Evolutionary conservation across 78 protist species (phyloP).

Genomic region (Anaeramoeba flamelloides): DNA sequence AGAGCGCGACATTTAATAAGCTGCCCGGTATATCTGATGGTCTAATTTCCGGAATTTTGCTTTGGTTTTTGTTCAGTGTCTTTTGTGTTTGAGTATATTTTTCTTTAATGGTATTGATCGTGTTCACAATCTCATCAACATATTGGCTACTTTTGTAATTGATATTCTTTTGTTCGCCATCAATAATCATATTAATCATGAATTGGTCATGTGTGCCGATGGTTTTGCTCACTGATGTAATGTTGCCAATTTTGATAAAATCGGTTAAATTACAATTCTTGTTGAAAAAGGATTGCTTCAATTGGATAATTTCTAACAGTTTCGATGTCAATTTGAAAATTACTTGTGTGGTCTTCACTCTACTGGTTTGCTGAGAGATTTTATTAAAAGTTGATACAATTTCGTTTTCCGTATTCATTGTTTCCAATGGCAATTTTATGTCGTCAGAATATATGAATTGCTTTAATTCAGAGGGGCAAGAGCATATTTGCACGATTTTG

Average conservation of each 20-base stretch:
- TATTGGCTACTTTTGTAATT: not conserved
- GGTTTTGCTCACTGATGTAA: not conserved
- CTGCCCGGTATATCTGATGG: constrained; percentile 50
- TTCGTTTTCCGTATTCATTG: not conserved
- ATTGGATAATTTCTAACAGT: not conserved
- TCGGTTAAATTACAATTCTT: not conserved
- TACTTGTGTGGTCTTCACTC: not conserved
- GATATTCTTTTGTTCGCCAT: not conserved
- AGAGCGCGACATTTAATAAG: constrained; percentile 38
- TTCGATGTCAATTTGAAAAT: not conserved
- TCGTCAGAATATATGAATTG: not conserved
- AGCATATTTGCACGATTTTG: not conserved
- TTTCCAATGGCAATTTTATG: not conserved
- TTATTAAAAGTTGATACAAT: not conserved
- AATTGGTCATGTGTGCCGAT: not conserved
- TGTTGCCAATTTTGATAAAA: not conserved
- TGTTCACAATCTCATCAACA: not conserved
- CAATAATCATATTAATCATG: not conserved
- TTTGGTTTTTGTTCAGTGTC: not conserved
- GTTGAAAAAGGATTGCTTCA: not conserved
- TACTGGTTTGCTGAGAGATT: not conserved
- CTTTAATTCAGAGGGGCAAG: not conserved
- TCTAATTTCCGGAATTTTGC: constrained; percentile 11
- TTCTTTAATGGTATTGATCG: not conserved
- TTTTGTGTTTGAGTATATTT: not conserved